Percentiles rank a stretch among this genome's conserved stretches.
Conservation (phyloP, 345 rosid species). For the Rubroshorea leprosula region DNA sequence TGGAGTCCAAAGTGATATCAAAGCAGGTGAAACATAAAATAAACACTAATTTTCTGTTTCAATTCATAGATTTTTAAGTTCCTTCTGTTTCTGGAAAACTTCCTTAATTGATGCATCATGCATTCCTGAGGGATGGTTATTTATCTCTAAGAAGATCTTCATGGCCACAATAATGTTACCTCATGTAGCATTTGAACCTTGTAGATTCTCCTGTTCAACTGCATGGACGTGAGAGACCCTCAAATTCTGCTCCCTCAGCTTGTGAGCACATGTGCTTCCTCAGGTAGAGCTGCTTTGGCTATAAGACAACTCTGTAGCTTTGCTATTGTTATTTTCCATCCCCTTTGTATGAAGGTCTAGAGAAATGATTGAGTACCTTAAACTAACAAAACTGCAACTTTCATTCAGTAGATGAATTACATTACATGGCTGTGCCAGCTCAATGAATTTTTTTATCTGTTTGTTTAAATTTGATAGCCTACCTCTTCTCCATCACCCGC, state of each 20-base stretch:
- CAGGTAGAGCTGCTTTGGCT: constrained; percentile 41
- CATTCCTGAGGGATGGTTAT: background rate
- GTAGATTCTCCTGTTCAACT: constrained; percentile 84
- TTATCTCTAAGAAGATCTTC: background rate
- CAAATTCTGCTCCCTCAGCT: constrained; percentile 67
- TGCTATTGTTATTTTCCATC: background rate
- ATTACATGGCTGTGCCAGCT: too few species aligned
- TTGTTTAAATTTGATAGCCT: background rate
- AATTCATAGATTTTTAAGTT: constrained; percentile 5
- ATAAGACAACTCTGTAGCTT: background rate
- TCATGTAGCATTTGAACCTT: constrained; percentile 8
- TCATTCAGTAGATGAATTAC: too few species aligned
- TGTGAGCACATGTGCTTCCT: constrained; percentile 55
- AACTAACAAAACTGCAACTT: too few species aligned
- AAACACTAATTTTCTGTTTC: background rate
- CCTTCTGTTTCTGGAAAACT: constrained; percentile 2
- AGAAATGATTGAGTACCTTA: too few species aligned
- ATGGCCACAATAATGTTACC: constrained; percentile 2
- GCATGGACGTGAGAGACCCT: constrained; percentile 90
- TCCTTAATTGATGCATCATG: background rate
- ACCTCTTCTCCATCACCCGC: too few species aligned
- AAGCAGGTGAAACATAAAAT: constrained; percentile 47
- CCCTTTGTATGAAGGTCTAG: too few species aligned
- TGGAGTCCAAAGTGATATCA: constrained; percentile 33
- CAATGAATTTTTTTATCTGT: background rate